These are phyloP conservation scores for Fusarium fracticaudum DNA, from an alignment of 2,329 filamentous ascomycete species.

Conservation along the genomic window DNA sequence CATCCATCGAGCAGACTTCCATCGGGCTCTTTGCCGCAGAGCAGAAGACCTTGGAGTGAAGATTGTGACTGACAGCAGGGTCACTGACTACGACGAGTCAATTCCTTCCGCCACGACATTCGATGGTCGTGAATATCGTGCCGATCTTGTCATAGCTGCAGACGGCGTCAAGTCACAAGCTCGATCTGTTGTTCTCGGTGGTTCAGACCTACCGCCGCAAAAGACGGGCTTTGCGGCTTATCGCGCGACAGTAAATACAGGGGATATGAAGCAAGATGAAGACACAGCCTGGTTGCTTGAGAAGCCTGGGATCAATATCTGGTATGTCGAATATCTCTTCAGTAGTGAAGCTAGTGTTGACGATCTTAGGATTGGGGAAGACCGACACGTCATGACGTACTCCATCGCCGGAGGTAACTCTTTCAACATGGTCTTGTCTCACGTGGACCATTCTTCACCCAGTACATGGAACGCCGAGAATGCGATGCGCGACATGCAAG, in stretches of 20 bases:
- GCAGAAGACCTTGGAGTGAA: background rate
- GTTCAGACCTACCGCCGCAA: background rate
- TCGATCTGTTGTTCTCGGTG: background rate
- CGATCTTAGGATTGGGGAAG: background rate
- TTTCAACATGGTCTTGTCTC: constrained; percentile 7
- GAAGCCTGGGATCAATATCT: background rate
- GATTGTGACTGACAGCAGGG: background rate
- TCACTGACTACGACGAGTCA: background rate
- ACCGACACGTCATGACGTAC: constrained; percentile 6
- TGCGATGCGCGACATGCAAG: background rate
- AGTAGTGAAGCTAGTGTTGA: background rate
- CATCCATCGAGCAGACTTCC: background rate
- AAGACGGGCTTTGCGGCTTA: constrained; percentile 1
- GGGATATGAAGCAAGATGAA: background rate
- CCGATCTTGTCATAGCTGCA: background rate
- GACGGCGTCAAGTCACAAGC: constrained; percentile 4
- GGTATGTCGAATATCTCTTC: background rate
- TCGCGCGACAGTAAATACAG: background rate
- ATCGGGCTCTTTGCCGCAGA: background rate
- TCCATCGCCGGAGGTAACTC: background rate
- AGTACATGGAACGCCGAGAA: background rate
- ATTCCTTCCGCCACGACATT: background rate
- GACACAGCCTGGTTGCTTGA: background rate
- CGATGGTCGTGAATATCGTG: background rate
- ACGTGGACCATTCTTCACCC: background rate